A percentile compares a stretch with the other conserved stretches of the same genome.
Conservation (phyloP, 208 protist genomes). For the Crithidia bombi region DNA sequence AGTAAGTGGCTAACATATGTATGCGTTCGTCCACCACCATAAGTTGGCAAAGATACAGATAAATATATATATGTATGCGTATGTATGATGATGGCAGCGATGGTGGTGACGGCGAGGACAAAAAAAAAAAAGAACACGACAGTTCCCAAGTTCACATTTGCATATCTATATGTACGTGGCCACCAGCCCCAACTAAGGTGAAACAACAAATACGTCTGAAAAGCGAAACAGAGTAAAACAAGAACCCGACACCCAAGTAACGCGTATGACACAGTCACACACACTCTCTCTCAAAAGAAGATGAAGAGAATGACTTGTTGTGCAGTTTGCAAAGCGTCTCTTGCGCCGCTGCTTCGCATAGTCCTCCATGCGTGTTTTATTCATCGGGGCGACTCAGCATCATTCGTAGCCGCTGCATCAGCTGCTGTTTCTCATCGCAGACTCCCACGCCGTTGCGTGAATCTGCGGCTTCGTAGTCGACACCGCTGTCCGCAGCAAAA, state of each 20-base stretch:
- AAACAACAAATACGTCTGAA: not conserved
- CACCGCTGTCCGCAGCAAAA: not conserved
- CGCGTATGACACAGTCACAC: too few species aligned
- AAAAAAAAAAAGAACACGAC: not conserved
- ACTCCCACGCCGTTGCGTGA: not conserved
- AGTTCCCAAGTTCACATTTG: not conserved
- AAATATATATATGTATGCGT: too few species aligned
- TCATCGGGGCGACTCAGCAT: conserved; percentile 16
- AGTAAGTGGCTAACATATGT: too few species aligned
- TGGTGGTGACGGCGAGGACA: too few species aligned
- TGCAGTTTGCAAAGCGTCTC: not conserved
- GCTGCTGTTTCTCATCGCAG: conserved; percentile 18
- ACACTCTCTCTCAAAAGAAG: not conserved
- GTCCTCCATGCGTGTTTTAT: too few species aligned
- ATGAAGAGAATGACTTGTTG: too few species aligned
- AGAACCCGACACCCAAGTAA: too few species aligned
- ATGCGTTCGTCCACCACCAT: too few species aligned
- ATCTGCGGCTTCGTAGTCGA: not conserved
- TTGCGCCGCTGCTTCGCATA: too few species aligned
- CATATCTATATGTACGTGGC: too few species aligned
- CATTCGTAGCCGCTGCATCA: conserved; percentile 32
- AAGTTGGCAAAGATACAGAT: not conserved
- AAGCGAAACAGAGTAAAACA: conserved; percentile 1
- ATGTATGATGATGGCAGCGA: too few species aligned
- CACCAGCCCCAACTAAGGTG: not conserved